phyloP scores from a whole-genome alignment of 306 rosid genomes.

The Cucurbita argyrosperma region DNA sequence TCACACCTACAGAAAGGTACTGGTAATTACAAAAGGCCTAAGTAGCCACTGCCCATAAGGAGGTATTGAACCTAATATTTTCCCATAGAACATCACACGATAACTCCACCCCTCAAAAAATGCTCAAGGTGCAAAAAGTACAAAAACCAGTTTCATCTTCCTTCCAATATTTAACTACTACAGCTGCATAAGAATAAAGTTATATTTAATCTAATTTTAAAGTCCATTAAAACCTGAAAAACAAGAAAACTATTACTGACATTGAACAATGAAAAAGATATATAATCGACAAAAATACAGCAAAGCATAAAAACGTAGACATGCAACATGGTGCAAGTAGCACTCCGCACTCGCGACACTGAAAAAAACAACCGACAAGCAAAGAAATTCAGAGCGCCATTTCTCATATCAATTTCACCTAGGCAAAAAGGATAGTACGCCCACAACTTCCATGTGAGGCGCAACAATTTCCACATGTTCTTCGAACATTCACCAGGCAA shows the following conservation, averaged over 20 bases:
- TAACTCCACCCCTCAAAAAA: too few species aligned
- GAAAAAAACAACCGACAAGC: not conserved
- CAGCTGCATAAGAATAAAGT: not conserved
- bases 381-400: not conserved
- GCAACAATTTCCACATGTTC: not conserved
- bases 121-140: not conserved
- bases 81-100: not conserved
- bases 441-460: not conserved
- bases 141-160: not conserved
- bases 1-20: too few species aligned
- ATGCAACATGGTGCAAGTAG: not conserved
- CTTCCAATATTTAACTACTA: not conserved
- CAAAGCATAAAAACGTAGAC: not conserved
- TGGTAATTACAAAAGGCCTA: not conserved
- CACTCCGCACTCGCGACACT: not conserved
- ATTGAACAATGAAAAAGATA: not conserved
- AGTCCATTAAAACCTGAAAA: not conserved
- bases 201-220: not conserved
- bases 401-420: not conserved
- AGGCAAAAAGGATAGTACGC: not conserved
- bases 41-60: too few species aligned
- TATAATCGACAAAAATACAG: not conserved
- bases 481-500: not conserved
- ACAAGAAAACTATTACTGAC: not conserved
- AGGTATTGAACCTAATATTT: not conserved